Conservation (phyloP, 495 filamentous ascomycete species). For the Xylaria telfairii region DNA sequence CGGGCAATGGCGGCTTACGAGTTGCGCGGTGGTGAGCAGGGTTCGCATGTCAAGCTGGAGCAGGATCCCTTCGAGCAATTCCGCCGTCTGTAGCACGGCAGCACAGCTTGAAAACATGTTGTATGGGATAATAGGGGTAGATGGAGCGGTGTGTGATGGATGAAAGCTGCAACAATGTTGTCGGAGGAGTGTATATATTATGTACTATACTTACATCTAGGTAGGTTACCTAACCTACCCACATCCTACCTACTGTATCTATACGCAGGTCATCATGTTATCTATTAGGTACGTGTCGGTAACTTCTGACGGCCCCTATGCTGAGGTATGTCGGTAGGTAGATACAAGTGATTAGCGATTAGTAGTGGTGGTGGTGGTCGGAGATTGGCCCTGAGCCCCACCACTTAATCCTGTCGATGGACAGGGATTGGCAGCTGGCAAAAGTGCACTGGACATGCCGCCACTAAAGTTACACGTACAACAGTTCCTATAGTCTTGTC, state of each 20-base stretch:
- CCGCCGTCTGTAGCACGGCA: constrained; percentile 9
- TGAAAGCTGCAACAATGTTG: background rate
- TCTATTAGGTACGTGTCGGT: too few relatives aligned
- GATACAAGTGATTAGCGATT: too few relatives aligned
- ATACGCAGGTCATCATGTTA: too few relatives aligned
- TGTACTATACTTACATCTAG: too few relatives aligned
- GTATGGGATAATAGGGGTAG: background rate
- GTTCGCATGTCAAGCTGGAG: constrained; percentile 29
- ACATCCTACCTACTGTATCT: too few relatives aligned
- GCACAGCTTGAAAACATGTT: constrained; percentile 1
- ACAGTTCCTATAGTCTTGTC: background rate
- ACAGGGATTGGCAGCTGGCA: constrained; percentile 9
- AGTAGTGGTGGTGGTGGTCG: too few relatives aligned
- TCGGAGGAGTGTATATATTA: background rate
- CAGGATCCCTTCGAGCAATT: constrained; percentile 32
- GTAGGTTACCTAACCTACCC: too few relatives aligned
- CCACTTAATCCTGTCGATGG: background rate
- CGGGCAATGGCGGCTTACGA: constrained; percentile 3
- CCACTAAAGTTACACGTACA: background rate
- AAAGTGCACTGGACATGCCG: background rate
- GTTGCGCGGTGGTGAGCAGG: constrained; percentile 29
- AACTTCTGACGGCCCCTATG: too few relatives aligned
- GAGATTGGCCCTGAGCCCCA: background rate
- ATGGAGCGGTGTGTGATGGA: background rate
- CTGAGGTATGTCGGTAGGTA: too few relatives aligned